phyloP scores from a whole-genome alignment of 2,329 filamentous ascomycete species.

The Beauveria varroae region DNA sequence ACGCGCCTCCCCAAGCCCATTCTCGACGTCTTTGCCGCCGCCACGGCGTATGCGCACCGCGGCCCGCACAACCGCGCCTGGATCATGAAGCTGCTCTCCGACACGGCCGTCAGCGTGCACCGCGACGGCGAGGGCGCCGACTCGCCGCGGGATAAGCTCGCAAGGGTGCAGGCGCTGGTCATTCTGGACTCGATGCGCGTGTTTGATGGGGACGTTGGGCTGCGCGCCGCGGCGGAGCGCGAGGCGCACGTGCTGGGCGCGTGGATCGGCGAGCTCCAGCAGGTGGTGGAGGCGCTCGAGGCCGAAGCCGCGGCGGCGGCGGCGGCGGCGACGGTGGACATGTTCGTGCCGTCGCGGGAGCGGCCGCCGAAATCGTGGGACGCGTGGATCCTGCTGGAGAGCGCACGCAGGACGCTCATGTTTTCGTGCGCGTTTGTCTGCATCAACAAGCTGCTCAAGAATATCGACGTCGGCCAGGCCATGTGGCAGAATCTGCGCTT shows the following conservation, averaged over 20 bases:
- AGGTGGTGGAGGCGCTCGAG: constrained; percentile 28
- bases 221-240: constrained; percentile 33
- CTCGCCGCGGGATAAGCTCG: constrained; percentile 31
- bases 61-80: constrained; percentile 29
- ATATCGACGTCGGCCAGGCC: constrained; percentile 10
- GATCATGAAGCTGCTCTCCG: constrained; percentile 31
- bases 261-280: constrained; percentile 30
- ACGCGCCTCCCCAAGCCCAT: constrained; percentile 31
- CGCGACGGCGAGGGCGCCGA: constrained; percentile 24
- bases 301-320: constrained; percentile 13
- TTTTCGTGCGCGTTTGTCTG: constrained; percentile 25
- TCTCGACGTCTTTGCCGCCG: constrained; percentile 31
- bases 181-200: constrained; percentile 34
- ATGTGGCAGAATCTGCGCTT: constrained; percentile 17
- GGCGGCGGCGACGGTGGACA: neutral
- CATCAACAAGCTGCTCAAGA: constrained; percentile 28
- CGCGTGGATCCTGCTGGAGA: constrained; percentile 37
- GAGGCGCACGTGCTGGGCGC: constrained; percentile 27
- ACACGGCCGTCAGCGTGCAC: constrained; percentile 30
- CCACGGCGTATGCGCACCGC: constrained; percentile 30
- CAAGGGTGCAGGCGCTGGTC: constrained; percentile 35
- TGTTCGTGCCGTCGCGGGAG: constrained; percentile 18
- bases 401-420: constrained; percentile 30
- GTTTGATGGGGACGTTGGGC: constrained; percentile 35
- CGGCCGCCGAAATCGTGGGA: constrained; percentile 35